phyloP scores from a whole-genome alignment of 1,139 yeast genomes.

The Hyphopichia buzzinii region DNA sequence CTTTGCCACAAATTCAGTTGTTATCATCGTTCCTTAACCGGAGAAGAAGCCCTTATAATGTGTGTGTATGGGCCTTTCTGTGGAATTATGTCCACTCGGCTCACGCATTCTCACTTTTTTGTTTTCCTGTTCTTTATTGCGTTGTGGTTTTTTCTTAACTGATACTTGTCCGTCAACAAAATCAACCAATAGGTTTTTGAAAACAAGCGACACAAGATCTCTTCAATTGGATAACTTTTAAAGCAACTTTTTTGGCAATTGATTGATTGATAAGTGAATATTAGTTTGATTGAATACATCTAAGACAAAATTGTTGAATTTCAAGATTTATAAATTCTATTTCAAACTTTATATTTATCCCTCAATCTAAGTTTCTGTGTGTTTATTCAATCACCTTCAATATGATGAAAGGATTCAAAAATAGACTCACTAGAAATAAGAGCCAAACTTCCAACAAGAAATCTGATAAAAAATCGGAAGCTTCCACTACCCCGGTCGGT shows the following conservation, averaged over 20 bases:
- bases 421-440: conserved; percentile 46
- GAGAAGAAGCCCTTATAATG: too few species aligned
- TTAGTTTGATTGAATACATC: too few species aligned
- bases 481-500: conserved; percentile 1
- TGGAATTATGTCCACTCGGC: too few species aligned
- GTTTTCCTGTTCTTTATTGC: neutral
- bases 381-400: neutral
- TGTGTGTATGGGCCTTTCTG: neutral
- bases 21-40: too few species aligned
- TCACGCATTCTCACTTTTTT: neutral
- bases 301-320: too few species aligned
- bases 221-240: too few species aligned
- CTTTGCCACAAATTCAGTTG: too few species aligned
- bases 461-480: conserved; percentile 28
- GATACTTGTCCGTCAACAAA: too few species aligned
- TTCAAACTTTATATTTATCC: neutral
- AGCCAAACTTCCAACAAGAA: conserved; percentile 39
- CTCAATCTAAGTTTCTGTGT: neutral
- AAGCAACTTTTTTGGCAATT: neutral
- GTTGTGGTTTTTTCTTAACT: neutral
- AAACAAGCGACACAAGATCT: too few species aligned
- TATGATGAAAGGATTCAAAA: conserved; percentile 54
- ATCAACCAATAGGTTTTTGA: too few species aligned
- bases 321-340: too few species aligned
- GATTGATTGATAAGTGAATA: neutral